phyloP scores from a whole-genome alignment of 768 basidiomycete genomes.

The Lepiota venenata region DNA sequence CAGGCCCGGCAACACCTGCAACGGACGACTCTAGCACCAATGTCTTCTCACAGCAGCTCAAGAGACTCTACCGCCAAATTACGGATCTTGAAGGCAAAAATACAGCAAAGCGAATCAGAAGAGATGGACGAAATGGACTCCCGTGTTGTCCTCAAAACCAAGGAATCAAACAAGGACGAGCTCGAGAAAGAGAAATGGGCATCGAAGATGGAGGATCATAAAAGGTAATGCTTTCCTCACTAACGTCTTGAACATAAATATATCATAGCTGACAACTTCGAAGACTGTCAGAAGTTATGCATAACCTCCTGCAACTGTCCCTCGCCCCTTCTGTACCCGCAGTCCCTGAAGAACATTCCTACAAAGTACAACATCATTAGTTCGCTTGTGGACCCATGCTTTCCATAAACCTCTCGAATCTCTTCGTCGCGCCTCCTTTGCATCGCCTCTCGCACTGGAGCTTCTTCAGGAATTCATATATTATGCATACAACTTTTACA shows the following conservation, averaged over 20 bases:
- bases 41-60: slow-evolving; percentile 71
- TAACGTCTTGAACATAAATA: slow-evolving; percentile 7
- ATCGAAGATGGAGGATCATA: slow-evolving; percentile 74
- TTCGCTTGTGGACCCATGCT: slow-evolving; percentile 86
- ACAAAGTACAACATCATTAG: slow-evolving; percentile 95
- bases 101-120: slow-evolving; percentile 58
- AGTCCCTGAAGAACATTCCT: slow-evolving; percentile 84
- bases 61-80: slow-evolving; percentile 81
- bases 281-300: slow-evolving; percentile 88
- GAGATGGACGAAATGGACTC: slow-evolving; percentile 49
- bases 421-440: slow-evolving; percentile 79
- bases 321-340: slow-evolving; percentile 86
- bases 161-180: slow-evolving; percentile 46
- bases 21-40: slow-evolving; percentile 59
- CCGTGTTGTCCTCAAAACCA: slow-evolving; percentile 42
- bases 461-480: slow-evolving; percentile 94
- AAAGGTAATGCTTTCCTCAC: slow-evolving; percentile 47
- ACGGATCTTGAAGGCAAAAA: slow-evolving; percentile 73
- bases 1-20: slow-evolving; percentile 31
- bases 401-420: slow-evolving; percentile 91
- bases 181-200: slow-evolving; percentile 75
- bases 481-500: slow-evolving; percentile 93
- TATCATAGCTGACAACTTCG: neutral
- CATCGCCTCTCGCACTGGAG: slow-evolving; percentile 71
- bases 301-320: slow-evolving; percentile 82